Evolutionary conservation across 257 asterid species (phyloP).

Genomic region (Rubia yunnanensis): DNA sequence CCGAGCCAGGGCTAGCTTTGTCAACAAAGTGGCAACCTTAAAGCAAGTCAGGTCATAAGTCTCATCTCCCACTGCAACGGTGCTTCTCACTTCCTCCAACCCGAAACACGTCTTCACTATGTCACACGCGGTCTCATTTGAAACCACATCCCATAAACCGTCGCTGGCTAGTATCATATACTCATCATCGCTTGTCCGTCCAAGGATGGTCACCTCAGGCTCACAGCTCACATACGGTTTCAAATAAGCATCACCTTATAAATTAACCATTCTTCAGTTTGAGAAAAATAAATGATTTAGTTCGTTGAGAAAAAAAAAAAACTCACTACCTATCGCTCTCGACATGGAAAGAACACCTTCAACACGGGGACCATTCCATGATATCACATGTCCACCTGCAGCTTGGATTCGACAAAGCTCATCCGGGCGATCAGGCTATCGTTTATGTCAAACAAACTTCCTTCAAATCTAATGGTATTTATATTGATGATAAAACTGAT

Average conservation of each 20-base stretch:
- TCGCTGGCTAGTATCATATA: slow-evolving; percentile 67
- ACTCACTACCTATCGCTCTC: slow-evolving; percentile 56
- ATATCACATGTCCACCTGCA: slow-evolving; percentile 70
- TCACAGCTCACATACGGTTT: slow-evolving; percentile 65
- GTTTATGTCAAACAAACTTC: no score
- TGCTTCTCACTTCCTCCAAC: slow-evolving; percentile 14
- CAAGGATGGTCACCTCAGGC: slow-evolving; percentile 66
- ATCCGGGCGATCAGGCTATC: slow-evolving; percentile 77
- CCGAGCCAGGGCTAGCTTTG: slow-evolving; percentile 67
- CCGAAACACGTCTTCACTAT: slow-evolving; percentile 51
- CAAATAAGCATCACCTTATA: slow-evolving; percentile 50
- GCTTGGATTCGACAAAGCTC: slow-evolving; percentile 60
- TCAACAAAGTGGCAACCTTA: slow-evolving; percentile 48
- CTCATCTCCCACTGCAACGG: not conserved
- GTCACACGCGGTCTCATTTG: slow-evolving; percentile 59
- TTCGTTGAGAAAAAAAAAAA: not conserved
- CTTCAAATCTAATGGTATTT: not conserved
- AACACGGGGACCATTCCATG: slow-evolving; percentile 74
- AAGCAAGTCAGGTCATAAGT: slow-evolving; percentile 39
- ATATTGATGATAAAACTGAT: not conserved
- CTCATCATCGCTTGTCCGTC: slow-evolving; percentile 48
- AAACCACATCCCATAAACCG: slow-evolving; percentile 75
- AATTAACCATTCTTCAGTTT: not conserved
- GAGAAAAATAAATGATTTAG: not conserved
- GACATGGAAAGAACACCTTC: slow-evolving; percentile 84